phyloP scores from a whole-genome alignment of 1,284 basidiomycete species.

The Ustilago cynodontis region DNA sequence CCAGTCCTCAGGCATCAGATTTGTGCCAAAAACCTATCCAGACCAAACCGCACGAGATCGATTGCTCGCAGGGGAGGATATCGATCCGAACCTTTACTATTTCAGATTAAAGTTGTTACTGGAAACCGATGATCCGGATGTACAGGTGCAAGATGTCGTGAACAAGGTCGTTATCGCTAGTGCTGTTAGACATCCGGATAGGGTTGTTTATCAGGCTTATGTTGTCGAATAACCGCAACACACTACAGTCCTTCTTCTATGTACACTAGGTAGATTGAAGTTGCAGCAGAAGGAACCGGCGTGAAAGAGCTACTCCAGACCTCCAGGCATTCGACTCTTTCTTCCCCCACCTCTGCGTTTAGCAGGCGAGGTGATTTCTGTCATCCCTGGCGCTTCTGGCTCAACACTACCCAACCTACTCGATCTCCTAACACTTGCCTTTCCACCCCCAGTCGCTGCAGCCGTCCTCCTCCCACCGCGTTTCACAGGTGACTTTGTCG shows the following conservation, averaged over 20 bases:
- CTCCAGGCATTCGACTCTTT: slow-evolving; percentile 37
- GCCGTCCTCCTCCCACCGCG: slow-evolving; percentile 2
- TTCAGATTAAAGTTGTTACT: slow-evolving; percentile 35
- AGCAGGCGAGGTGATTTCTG: slow-evolving; percentile 16
- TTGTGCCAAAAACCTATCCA: slow-evolving; percentile 22
- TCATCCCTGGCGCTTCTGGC: slow-evolving; percentile 18
- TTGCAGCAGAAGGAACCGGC: not conserved
- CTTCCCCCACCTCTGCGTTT: slow-evolving; percentile 21
- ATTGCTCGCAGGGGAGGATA: slow-evolving; percentile 20
- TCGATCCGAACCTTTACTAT: slow-evolving; percentile 37
- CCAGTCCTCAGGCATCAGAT: slow-evolving; percentile 29
- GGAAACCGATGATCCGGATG: slow-evolving; percentile 38
- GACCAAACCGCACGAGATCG: slow-evolving; percentile 22
- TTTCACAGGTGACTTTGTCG: slow-evolving; percentile 10
- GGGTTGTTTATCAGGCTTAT: slow-evolving; percentile 38
- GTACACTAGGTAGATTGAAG: not conserved
- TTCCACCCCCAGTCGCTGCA: not conserved
- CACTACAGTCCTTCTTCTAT: too few relatives aligned
- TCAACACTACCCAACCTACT: slow-evolving; percentile 45
- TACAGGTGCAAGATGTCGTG: slow-evolving; percentile 34
- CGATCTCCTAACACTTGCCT: slow-evolving; percentile 27
- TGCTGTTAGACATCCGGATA: slow-evolving; percentile 27
- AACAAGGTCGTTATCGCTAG: slow-evolving; percentile 40
- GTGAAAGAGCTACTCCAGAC: slow-evolving; percentile 27
- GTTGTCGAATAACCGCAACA: slow-evolving; percentile 27